Evolutionary conservation across 352 stramenopile species (phyloP), one percentile per base, ranked within the genome.

Genomic region (Halophytophthora polymorphica): DNA sequence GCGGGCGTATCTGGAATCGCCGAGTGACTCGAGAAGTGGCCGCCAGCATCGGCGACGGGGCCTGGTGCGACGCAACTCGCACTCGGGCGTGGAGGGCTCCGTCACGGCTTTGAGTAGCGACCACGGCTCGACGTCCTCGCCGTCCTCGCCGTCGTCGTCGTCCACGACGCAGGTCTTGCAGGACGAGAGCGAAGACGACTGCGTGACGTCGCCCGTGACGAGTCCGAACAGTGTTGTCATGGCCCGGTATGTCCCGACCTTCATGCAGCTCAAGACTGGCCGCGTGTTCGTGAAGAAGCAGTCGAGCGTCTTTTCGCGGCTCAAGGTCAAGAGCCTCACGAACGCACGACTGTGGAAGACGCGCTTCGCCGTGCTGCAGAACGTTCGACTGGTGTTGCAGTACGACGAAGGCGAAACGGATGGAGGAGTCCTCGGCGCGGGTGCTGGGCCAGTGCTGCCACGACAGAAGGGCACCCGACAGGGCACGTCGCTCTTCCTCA

Each of bases 251-350:
- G 19, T 50, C 34, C 48, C 63, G 23, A 73, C 77, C 18, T 88
- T 82, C 47, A 52, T 77, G 31, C 67, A 72, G 2, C 56, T 93
- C 37, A 90, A 92, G 50, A 61, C 68, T n/a, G 74, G 76, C 31
- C 62, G 48, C 18, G 78, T 95, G 18, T 69, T 88, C 19, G 84
- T 95, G 21, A 89, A 90, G 58, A 95, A 93, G 57, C 70, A 85
- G 37, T 77, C 70, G 45, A 90, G 82, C 48, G 56, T 93, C 44
- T 87, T 93, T 43, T 74, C 82, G 21, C 78, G 88, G 42, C 49
- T 91, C 50, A 86, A 91, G 47, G 57, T 88, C 47, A 86, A 79
- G 38, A 70, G 77, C 2, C 50, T 77, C 13, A 66, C 59, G 39
- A 87, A 71, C 39, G 61, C 66, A 29, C 65, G 78, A 8, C 66